Percentiles rank a stretch among this genome's conserved stretches.
Conservation (phyloP, 1,284 basidiomycete genomes). For the Mycosarcoma mackinlayi region DNA sequence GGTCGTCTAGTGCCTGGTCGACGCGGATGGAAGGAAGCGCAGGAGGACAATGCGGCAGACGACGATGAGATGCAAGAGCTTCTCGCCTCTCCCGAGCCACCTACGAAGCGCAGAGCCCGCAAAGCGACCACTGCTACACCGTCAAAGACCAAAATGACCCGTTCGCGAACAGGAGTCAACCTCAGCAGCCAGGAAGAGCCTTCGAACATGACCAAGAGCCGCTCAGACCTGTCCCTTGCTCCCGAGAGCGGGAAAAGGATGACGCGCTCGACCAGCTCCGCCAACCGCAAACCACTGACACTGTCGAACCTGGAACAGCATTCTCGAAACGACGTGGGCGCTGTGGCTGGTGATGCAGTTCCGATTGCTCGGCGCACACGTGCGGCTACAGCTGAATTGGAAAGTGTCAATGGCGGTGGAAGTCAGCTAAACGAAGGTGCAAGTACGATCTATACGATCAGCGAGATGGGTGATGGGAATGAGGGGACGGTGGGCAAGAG, state of each 20-base stretch:
- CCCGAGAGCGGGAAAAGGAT: conserved; percentile 6
- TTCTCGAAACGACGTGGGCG: conserved; percentile 3
- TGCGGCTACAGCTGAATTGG: conserved; percentile 43
- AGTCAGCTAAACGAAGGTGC: conserved; percentile 15
- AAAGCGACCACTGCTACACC: conserved; percentile 13
- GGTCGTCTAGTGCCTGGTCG: conserved; percentile 43
- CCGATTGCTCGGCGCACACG: conserved; percentile 44
- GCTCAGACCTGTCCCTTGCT: conserved; percentile 11
- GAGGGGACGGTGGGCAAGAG: conserved; percentile 1
- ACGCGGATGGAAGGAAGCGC: conserved; percentile 30
- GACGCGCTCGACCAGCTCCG: conserved; percentile 36
- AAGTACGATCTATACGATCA: conserved; percentile 50
- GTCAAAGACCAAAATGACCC: conserved; percentile 21
- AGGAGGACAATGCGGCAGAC: conserved; percentile 12
- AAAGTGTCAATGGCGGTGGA: conserved; percentile 20
- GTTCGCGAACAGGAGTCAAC: conserved; percentile 23
- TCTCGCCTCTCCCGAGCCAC: conserved; percentile 21
- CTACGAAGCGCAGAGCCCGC: conserved; percentile 26
- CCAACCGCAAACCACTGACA: conserved; percentile 47
- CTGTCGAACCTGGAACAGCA: conserved; percentile 45
- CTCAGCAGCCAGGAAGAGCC: conserved; percentile 5
- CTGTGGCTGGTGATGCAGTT: conserved; percentile 5
- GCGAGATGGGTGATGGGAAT: conserved; percentile 32
- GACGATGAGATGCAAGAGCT: conserved; percentile 13
- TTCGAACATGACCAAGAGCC: conserved; percentile 19